These are phyloP conservation scores for Fusarium veterinarium DNA, from an alignment of 2,329 filamentous ascomycete species.

Conservation along the genomic window DNA sequence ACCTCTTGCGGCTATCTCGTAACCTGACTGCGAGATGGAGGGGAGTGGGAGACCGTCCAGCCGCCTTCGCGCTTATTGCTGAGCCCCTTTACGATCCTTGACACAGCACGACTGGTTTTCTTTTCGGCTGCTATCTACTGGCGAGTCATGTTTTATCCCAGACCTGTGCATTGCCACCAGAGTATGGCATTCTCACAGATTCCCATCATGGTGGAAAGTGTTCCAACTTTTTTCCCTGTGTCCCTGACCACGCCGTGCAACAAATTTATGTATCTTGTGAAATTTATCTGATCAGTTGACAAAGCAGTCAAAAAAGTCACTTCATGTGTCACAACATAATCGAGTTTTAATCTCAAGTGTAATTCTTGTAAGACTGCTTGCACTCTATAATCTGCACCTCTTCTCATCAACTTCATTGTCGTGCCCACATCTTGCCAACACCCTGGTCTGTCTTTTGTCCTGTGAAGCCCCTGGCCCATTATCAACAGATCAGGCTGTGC, in stretches of 20 bases:
- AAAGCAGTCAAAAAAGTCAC: neutral
- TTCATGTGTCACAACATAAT: neutral
- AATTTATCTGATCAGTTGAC: neutral
- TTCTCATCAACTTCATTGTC: conserved; percentile 15
- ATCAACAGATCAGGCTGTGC: conserved; percentile 29
- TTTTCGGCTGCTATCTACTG: neutral
- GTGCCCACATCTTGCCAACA: conserved; percentile 15
- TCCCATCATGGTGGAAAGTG: neutral
- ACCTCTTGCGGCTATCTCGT: conserved; percentile 29
- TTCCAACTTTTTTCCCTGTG: too few species aligned
- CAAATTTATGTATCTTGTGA: neutral
- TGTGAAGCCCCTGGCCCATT: conserved; percentile 5
- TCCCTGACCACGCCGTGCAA: too few species aligned
- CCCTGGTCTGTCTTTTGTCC: conserved; percentile 4
- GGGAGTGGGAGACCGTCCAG: conserved; percentile 24
- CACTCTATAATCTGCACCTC: conserved; percentile 20
- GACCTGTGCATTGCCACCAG: conserved; percentile 1
- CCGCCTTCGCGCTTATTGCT: conserved; percentile 35
- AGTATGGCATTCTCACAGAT: conserved; percentile 32
- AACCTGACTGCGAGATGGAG: neutral
- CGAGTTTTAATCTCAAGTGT: conserved; percentile 20
- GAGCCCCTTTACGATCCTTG: conserved; percentile 9
- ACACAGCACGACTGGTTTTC: neutral
- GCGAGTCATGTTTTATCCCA: conserved; percentile 17
- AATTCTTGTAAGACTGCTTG: conserved; percentile 21